Percentiles rank a stretch among this genome's conserved stretches.
Evolutionary conservation across 345 rosid species (phyloP).

Genomic region (Diplotaxis tenuifolia): DNA sequence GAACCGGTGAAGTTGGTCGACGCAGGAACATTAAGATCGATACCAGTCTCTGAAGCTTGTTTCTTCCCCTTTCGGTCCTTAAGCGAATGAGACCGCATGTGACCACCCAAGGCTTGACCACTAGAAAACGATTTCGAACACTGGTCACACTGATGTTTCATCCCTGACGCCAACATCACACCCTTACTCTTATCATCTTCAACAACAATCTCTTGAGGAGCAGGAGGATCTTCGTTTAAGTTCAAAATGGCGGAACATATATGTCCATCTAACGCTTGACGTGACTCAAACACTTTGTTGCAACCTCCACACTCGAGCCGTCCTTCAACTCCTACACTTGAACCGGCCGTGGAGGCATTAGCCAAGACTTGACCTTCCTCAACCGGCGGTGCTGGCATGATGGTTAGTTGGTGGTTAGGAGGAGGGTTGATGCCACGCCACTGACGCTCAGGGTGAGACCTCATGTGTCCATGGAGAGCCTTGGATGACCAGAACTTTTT

Average conservation of each 20-base stretch:
- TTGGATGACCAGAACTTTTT: conserved; percentile 75
- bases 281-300: conserved; percentile 70
- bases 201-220: conserved; percentile 6
- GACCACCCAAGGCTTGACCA: conserved; percentile 82
- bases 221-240: conserved; percentile 17
- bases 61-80: conserved; percentile 40
- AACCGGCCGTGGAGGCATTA: conserved; percentile 16
- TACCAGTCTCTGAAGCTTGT: conserved; percentile 6
- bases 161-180: conserved; percentile 32
- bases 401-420: conserved; percentile 25
- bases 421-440: conserved; percentile 75
- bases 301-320: conserved; percentile 61
- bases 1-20: conserved; percentile 36
- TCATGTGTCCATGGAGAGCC: conserved; percentile 89
- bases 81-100: conserved; percentile 75
- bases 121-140: conserved; percentile 56
- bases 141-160: conserved; percentile 51
- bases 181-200: conserved; percentile 33
- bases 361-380: conserved; percentile 64
- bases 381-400: background rate
- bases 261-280: conserved; percentile 71
- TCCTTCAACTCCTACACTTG: conserved; percentile 1
- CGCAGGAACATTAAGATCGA: conserved; percentile 68
- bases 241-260: conserved; percentile 57
- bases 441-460: conserved; percentile 87